Evolutionary conservation across 148 eudicot species (phyloP).

Genomic region (Gaultheria prostrata): DNA sequence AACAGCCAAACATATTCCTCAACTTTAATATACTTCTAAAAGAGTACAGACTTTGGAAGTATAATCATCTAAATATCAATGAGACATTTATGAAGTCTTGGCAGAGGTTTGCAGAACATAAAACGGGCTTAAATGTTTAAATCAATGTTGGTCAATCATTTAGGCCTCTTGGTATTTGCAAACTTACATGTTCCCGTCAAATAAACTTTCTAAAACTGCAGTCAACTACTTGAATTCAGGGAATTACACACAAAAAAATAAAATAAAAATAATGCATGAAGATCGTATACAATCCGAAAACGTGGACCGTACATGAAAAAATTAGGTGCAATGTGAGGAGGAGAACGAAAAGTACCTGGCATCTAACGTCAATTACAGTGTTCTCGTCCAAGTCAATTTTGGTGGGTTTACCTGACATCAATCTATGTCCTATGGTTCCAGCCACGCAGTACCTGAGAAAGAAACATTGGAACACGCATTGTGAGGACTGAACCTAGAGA

Average conservation of each 20-base stretch:
- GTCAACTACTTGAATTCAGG: not conserved
- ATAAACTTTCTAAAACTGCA: not conserved
- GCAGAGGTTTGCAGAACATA: not conserved
- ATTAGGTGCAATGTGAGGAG: not conserved
- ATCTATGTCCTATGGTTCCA: constrained; percentile 85
- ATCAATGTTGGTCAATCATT: not conserved
- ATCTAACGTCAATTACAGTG: constrained; percentile 77
- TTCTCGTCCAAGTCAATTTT: constrained; percentile 60
- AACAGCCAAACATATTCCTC: not conserved
- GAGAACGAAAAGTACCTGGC: constrained; percentile 55
- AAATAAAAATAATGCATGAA: not conserved
- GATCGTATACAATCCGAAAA: not conserved
- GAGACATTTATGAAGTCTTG: not conserved
- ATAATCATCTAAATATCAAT: not conserved
- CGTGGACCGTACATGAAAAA: not conserved
- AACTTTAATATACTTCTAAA: not conserved
- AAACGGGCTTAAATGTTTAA: not conserved
- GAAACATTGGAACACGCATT: not conserved
- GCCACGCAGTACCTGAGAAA: constrained; percentile 68
- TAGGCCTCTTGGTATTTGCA: not conserved
- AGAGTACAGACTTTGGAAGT: not conserved
- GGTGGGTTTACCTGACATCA: constrained; percentile 79
- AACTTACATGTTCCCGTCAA: too few relatives aligned
- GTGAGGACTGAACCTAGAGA: not conserved
- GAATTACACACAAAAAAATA: not conserved